Evolutionary conservation across 495 filamentous ascomycete genomes (phyloP).

Genomic region (Viridothelium virens): DNA sequence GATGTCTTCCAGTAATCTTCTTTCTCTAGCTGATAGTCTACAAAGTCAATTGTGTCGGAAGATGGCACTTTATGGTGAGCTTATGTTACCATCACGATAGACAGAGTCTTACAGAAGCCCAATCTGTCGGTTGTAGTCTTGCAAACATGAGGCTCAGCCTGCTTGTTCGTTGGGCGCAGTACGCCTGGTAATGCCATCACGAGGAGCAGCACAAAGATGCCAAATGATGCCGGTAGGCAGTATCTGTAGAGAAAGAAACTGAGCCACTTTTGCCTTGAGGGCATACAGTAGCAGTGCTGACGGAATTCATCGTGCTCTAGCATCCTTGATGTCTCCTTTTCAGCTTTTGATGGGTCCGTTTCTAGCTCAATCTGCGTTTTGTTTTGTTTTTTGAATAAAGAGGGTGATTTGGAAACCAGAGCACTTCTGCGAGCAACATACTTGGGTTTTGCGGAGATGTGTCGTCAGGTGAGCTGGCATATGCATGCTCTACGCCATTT

Average conservation of each 20-base stretch:
- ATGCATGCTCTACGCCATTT: background rate
- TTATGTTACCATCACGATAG: background rate
- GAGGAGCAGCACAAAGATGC: background rate
- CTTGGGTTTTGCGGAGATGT: background rate
- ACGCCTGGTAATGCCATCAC: background rate
- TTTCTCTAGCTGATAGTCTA: background rate
- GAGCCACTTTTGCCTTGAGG: background rate
- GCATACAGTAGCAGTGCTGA: background rate
- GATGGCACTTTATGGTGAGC: background rate
- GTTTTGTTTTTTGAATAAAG: background rate
- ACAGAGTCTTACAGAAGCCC: conserved; percentile 1
- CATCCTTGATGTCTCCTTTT: background rate
- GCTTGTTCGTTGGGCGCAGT: background rate
- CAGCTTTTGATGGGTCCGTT: background rate
- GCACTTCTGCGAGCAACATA: background rate
- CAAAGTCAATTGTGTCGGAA: background rate
- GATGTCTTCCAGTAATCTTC: background rate
- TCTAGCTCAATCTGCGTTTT: background rate
- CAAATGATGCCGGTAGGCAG: background rate
- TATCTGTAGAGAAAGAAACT: background rate
- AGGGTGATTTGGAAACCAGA: background rate
- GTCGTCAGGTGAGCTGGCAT: background rate
- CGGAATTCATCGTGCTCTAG: background rate
- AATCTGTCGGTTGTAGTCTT: background rate
- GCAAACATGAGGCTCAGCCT: background rate